Conservation (phyloP, 148 eudicot genomes). For the Rhododendron ferrugineum region DNA sequence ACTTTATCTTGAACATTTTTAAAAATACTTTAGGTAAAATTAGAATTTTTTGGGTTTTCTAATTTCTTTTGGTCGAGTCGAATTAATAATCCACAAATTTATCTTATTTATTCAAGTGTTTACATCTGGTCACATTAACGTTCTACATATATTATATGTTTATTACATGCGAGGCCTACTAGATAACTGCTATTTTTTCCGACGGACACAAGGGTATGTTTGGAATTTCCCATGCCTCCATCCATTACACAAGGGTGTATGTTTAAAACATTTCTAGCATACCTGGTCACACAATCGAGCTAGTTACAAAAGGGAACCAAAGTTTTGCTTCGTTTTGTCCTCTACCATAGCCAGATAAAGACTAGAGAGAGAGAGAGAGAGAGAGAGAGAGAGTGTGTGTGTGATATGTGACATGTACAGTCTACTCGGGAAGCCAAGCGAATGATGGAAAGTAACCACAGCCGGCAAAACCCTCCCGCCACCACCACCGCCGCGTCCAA, state of each 20-base stretch:
- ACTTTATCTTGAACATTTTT: too few relatives aligned
- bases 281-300: not conserved
- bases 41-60: too few relatives aligned
- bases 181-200: too few relatives aligned
- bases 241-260: too few relatives aligned
- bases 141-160: too few relatives aligned
- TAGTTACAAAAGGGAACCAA: not conserved
- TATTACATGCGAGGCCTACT: too few relatives aligned
- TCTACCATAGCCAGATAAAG: not conserved
- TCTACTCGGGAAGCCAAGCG: slow-evolving; percentile 10
- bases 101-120: too few relatives aligned
- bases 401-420: not conserved
- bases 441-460: not conserved
- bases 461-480: not conserved
- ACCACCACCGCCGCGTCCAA: not conserved
- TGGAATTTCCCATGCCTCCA: not conserved
- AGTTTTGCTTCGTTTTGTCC: not conserved
- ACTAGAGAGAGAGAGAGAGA: not conserved
- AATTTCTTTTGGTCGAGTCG: too few relatives aligned
- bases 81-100: too few relatives aligned
- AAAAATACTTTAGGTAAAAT: too few relatives aligned
- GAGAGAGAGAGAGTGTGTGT: not conserved
- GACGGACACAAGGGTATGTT: not conserved
- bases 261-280: not conserved
- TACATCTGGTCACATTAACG: too few relatives aligned